phyloP scores from a whole-genome alignment of 306 rosid species.

The Cucumis sativus region Cucumber_9930_V3 NC_026661.2:15594001-15594500 shows the following conservation, averaged over 20 bases:
- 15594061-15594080: neutral
- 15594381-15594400: neutral
- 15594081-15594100: neutral
- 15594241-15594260: neutral
- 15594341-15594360: neutral
- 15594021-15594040: neutral
- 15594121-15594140: neutral
- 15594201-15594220: neutral
- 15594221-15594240: neutral
- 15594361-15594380: neutral
- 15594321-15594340: neutral
- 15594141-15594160: neutral
- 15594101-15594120: neutral
- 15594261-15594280: neutral
- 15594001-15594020: no score
- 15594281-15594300: neutral
- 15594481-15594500: neutral
- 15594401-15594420: neutral
- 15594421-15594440: neutral
- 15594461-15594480: neutral
- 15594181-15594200: neutral
- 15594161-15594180: neutral
- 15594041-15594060: neutral
- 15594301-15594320: neutral
- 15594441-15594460: neutral